These are phyloP conservation scores for Picea sitchensis DNA, from an alignment of 75 land plant genomes.

Conservation along the genomic window DNA sequence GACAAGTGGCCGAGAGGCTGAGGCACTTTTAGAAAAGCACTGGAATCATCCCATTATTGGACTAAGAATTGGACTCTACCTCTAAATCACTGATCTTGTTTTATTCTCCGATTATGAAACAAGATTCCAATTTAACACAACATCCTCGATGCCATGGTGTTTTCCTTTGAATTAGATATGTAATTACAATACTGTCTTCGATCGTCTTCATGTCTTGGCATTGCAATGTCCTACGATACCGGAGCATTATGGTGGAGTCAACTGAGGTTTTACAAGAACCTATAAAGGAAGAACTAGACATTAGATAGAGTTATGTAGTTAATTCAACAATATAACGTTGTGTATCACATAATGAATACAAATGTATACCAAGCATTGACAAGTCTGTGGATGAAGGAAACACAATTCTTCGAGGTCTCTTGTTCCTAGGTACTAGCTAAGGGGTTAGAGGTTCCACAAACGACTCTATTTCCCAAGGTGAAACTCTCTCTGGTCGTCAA, in stretches of 20 bases:
- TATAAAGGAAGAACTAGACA: not conserved
- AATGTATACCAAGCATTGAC: conserved; percentile 26
- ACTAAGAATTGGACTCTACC: too few species aligned
- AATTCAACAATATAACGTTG: not conserved
- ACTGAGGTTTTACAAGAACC: not conserved
- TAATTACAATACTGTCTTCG: not conserved
- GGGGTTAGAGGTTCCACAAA: conserved; percentile 22
- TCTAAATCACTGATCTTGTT: too few species aligned
- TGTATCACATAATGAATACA: conserved; percentile 1
- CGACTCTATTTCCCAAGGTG: conserved; percentile 60
- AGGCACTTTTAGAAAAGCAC: too few species aligned
- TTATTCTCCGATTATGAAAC: too few species aligned
- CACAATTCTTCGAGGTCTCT: conserved; percentile 28
- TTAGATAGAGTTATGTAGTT: not conserved
- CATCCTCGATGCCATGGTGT: too few species aligned
- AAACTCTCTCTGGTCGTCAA: conserved; percentile 47
- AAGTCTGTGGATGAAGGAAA: conserved; percentile 14
- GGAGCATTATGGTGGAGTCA: not conserved
- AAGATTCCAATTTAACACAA: too few species aligned
- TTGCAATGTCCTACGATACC: conserved; percentile 13
- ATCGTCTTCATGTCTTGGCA: not conserved
- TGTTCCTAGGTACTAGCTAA: conserved; percentile 22
- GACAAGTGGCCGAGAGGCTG: too few species aligned
- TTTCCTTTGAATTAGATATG: too few species aligned
- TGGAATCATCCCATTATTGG: too few species aligned